Conservation (phyloP, 2,329 filamentous ascomycete species). For the Xylariaceae sp. region DNA sequence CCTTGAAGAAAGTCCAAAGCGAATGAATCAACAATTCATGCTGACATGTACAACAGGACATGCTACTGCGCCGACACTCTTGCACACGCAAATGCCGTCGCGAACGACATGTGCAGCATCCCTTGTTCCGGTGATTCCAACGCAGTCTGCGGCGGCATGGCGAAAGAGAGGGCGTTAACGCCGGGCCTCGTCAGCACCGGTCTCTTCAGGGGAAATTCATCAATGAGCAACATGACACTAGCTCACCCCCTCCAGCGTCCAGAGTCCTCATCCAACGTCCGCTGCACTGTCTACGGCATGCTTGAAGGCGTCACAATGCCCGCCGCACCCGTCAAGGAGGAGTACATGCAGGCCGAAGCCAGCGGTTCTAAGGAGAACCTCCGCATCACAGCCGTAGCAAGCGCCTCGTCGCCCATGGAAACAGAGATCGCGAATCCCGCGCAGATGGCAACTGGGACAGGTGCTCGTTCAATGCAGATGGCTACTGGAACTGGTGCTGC, state of each 20-base stretch:
- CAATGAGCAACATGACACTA: not conserved
- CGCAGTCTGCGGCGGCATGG: slow-evolving; percentile 40
- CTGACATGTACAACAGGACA: slow-evolving; percentile 22
- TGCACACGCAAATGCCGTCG: slow-evolving; percentile 36
- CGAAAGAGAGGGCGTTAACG: not conserved
- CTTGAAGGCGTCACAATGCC: slow-evolving; percentile 30
- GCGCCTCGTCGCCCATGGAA: too few species aligned
- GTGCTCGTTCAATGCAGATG: not conserved
- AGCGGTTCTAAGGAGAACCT: not conserved
- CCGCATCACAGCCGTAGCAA: too few species aligned
- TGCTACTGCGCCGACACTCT: slow-evolving; percentile 45
- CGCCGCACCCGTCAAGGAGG: slow-evolving; percentile 32
- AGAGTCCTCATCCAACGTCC: slow-evolving; percentile 25
- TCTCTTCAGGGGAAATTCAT: slow-evolving; percentile 8
- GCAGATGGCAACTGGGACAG: not conserved
- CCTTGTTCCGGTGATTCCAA: slow-evolving; percentile 39
- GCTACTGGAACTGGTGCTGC: not conserved
- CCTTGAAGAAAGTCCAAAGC: too few species aligned
- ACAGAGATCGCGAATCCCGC: too few species aligned
- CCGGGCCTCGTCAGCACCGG: not conserved
- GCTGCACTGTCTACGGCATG: slow-evolving; percentile 43
- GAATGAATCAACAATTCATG: not conserved
- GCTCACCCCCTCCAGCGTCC: slow-evolving; percentile 26
- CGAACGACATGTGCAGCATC: slow-evolving; percentile 33
- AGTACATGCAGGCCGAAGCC: slow-evolving; percentile 20